phyloP scores from a whole-genome alignment of 768 basidiomycete species.

The Amanita phalloides region DNA sequence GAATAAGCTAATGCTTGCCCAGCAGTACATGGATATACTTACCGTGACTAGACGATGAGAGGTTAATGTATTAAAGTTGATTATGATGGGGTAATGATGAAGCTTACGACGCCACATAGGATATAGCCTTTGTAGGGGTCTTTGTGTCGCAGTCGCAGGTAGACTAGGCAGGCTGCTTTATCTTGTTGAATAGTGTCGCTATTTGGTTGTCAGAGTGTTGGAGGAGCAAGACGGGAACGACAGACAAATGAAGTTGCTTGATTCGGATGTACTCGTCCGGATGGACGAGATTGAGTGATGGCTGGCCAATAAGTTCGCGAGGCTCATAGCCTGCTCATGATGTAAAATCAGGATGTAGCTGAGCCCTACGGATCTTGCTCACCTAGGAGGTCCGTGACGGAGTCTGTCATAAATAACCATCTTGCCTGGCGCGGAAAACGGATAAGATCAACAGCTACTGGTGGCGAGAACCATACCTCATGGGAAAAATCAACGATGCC shows the following conservation, averaged over 20 bases:
- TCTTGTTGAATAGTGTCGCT: constrained; percentile 72
- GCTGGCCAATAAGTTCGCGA: constrained; percentile 53
- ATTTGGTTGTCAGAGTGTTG: constrained; percentile 1
- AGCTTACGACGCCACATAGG: constrained; percentile 61
- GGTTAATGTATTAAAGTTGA: constrained; percentile 4
- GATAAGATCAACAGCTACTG: constrained; percentile 1
- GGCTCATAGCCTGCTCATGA: constrained; percentile 54
- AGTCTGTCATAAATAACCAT: constrained; percentile 61
- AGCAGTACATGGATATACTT: constrained; percentile 4
- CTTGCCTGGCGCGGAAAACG: constrained; percentile 30
- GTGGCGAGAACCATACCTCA: constrained; percentile 31
- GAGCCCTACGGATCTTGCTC: constrained; percentile 4
- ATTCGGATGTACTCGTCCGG: constrained; percentile 66
- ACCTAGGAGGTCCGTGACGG: constrained; percentile 58
- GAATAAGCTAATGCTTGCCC: constrained; percentile 8
- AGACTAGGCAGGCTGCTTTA: constrained; percentile 71
- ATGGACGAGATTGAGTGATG: constrained; percentile 69
- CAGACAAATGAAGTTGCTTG: constrained; percentile 55
- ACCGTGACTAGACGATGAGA: constrained; percentile 6
- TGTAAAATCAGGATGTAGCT: not conserved
- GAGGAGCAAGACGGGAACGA: not conserved
- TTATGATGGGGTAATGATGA: not conserved
- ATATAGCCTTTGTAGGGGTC: constrained; percentile 69
- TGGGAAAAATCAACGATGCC: constrained; percentile 76
- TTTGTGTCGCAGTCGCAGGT: constrained; percentile 72